Evolutionary conservation across 176 grass and related monocot genomes (phyloP), one percentile per base, ranked within the genome.

Genomic region (Oryza longistaminata): DNA sequence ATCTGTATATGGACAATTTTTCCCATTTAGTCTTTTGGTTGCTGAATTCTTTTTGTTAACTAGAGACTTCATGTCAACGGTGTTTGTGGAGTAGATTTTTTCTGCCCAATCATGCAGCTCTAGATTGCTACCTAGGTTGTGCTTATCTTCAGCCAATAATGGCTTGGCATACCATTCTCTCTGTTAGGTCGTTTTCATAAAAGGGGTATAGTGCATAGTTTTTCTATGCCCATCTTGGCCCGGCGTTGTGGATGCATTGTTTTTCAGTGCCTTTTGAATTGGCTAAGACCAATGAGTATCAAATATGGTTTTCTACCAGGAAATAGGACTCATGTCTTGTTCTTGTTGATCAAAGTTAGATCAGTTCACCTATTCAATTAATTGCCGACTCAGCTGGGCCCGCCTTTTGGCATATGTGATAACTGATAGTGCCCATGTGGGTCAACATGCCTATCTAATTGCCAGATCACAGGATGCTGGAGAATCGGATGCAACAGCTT

Each of bases 141-240:
- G 62, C 64, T 90, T 90, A 90, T 87, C 85, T 80, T 73, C 70
- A 80, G 61, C 69, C 62, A 75, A 80, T 90, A 70, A 90, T 90
- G 84, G 62, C 40, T 62, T 87, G 64, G 69, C 50, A 29, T 83
- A 26, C 64, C 48, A 3, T 66, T 62, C 31, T 26, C 45, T 70
- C n/a, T 74, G 60, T 60, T 35, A 75, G 29, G 85, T 87, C 75
- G 49, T 73, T 90, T 87, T 90, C 75, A 13, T 78, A 34, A 33
- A 29, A 69, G 12, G n/a, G 46, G 49, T 65, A 2, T 72, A 39
- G 25, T 80, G 75, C 29, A 79, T 74, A 74, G 64, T 90, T 87
- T 87, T 87, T 61, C 68, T 58, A 69, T 75, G 88, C 75, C 88
- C 88, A 82, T 64, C 49, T 82, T 82, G 17, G 46, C 53, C 80